Evolutionary conservation across 352 stramenopile genomes (phyloP).

Genomic region (Pythium monospermum): DNA sequence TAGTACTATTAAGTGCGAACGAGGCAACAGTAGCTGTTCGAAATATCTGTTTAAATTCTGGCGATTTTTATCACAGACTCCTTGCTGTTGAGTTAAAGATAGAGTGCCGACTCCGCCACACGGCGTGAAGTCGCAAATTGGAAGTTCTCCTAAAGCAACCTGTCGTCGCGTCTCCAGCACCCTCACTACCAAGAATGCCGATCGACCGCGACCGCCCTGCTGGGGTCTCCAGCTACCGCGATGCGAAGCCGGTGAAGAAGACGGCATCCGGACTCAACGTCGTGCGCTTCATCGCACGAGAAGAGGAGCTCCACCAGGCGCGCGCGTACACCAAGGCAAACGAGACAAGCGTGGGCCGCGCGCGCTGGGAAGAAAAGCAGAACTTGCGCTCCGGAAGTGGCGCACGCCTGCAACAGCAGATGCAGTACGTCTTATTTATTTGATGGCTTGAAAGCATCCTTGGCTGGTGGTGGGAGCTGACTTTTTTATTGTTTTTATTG

Average conservation of each 20-base stretch:
- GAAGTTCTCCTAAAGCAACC: too few species aligned
- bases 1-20: too few species aligned
- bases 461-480: not conserved
- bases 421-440: conserved; percentile 31
- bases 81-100: too few species aligned
- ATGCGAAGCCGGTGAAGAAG: conserved; percentile 27
- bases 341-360: conserved; percentile 41
- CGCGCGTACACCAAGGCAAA: conserved; percentile 46
- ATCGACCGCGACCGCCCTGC: conserved; percentile 46
- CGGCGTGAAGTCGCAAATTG: too few species aligned
- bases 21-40: too few species aligned
- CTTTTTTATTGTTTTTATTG: too few species aligned
- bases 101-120: too few species aligned
- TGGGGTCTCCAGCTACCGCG: conserved; percentile 34
- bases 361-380: conserved; percentile 77
- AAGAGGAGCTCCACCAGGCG: conserved; percentile 68
- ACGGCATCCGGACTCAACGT: conserved; percentile 58
- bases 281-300: conserved; percentile 63
- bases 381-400: conserved; percentile 49
- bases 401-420: conserved; percentile 43
- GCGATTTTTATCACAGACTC: too few species aligned
- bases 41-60: too few species aligned
- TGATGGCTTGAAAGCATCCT: not conserved
- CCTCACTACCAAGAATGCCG: too few species aligned
- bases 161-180: too few species aligned